These are phyloP conservation scores for Miscanthus lutarioriparius DNA, from an alignment of 176 grass and related monocot species.

Conservation along the genomic window DNA sequence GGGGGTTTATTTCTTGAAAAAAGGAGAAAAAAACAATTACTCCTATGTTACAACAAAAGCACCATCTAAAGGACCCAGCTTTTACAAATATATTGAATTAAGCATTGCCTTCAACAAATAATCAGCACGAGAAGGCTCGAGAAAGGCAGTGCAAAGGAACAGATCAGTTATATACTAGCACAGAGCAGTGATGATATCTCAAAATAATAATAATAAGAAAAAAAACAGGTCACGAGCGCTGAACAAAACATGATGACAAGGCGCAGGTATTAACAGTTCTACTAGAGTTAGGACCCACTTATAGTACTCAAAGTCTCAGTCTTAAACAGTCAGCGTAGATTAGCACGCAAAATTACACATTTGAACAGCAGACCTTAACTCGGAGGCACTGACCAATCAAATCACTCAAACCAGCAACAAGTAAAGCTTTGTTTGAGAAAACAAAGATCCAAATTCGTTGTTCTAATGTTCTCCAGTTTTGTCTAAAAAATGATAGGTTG, in stretches of 20 bases:
- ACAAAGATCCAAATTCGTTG: neutral
- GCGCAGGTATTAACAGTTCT: neutral
- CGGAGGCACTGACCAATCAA: neutral
- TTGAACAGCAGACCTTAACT: conserved; percentile 14
- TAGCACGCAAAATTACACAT: neutral
- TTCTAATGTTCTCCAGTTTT: conserved; percentile 12
- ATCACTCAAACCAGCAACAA: conserved; percentile 7
- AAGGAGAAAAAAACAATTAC: neutral
- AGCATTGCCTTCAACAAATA: neutral
- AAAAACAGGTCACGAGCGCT: neutral
- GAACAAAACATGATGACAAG: conserved; percentile 4
- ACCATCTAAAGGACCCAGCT: neutral
- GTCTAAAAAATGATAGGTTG: neutral
- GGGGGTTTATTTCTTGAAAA: neutral
- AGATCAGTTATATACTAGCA: neutral
- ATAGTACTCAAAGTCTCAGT: neutral
- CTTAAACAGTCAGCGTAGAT: conserved; percentile 1
- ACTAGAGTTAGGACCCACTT: conserved; percentile 12
- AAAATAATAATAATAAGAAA: neutral
- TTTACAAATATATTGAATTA: neutral
- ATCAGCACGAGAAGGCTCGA: neutral
- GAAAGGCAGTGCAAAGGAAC: neutral
- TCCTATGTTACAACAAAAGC: neutral
- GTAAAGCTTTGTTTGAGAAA: neutral
- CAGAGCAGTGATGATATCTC: neutral